Percentiles rank a stretch among this genome's conserved stretches.
These are phyloP conservation scores for Cutaneotrichosporon dermatis DNA, from an alignment of 1,284 basidiomycete genomes.

Conservation along the genomic window DNA sequence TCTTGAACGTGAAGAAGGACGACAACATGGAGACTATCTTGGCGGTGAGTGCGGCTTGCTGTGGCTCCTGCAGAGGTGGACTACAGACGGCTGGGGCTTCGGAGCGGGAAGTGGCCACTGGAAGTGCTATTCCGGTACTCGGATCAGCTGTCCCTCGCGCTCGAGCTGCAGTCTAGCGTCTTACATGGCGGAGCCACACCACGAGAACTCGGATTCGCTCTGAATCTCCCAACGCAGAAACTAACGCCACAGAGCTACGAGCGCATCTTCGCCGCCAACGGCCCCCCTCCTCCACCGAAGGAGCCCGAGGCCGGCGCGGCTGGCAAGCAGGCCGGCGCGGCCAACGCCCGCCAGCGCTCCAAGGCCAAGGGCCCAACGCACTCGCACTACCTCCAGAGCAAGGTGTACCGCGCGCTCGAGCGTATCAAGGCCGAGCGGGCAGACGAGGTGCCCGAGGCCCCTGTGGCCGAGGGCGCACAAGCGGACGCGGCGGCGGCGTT, in stretches of 20 bases:
- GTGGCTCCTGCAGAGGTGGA: too few species aligned
- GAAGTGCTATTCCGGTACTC: too few species aligned
- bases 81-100: too few species aligned
- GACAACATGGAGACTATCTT: slow-evolving; percentile 65
- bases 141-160: too few species aligned
- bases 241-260: slow-evolving; percentile 70
- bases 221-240: background rate
- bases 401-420: slow-evolving; percentile 89
- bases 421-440: slow-evolving; percentile 59
- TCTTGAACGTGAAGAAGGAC: slow-evolving; percentile 82
- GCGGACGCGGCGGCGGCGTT: slow-evolving; percentile 16
- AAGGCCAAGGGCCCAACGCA: slow-evolving; percentile 47
- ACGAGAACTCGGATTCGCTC: background rate
- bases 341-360: slow-evolving; percentile 7
- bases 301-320: slow-evolving; percentile 46
- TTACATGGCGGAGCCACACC: too few species aligned
- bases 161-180: too few species aligned
- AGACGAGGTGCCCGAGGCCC: slow-evolving; percentile 12
- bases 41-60: slow-evolving; percentile 56
- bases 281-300: slow-evolving; percentile 58
- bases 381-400: slow-evolving; percentile 93
- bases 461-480: slow-evolving; percentile 13
- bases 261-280: slow-evolving; percentile 83
- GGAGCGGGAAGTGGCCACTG: too few species aligned
- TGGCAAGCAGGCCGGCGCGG: background rate